Conservation (phyloP, 2,329 filamentous ascomycete species). For the Septoria petroselini region DNA sequence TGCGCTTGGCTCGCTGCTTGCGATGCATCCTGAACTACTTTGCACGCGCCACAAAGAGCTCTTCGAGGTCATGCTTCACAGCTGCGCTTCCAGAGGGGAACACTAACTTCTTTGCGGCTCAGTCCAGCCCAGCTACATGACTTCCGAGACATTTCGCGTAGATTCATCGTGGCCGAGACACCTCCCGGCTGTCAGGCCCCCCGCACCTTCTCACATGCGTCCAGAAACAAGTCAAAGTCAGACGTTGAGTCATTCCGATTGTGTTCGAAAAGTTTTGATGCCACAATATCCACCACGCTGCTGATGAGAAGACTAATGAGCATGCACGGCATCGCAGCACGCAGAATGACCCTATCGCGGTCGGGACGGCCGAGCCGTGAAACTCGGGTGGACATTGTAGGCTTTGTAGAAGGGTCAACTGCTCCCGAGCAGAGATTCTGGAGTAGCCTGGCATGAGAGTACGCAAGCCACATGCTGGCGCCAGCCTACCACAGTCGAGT, state of each 20-base stretch:
- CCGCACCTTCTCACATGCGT: no score
- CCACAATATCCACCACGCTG: no score
- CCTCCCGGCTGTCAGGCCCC: no score
- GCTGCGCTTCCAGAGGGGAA: background rate
- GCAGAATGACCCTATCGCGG: background rate
- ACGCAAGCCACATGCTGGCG: slow-evolving; percentile 1
- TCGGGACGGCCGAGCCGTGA: background rate
- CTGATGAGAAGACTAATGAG: background rate
- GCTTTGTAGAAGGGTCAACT: background rate
- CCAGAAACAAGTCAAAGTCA: no score
- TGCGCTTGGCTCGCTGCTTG: background rate
- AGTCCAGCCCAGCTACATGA: background rate
- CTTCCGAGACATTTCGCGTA: background rate
- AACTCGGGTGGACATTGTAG: background rate
- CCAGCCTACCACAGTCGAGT: background rate
- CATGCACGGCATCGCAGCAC: slow-evolving; percentile 2
- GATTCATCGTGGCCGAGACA: no score
- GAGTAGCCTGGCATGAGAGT: background rate
- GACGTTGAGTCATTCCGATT: no score
- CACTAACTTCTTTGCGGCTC: background rate
- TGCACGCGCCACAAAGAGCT: background rate
- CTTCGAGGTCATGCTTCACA: background rate
- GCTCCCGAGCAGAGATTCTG: background rate
- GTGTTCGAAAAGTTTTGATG: no score
- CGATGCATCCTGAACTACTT: no score